Base-by-base conservation (phyloP, 345 rosid genomes). In the Brassica rapa region DNA sequence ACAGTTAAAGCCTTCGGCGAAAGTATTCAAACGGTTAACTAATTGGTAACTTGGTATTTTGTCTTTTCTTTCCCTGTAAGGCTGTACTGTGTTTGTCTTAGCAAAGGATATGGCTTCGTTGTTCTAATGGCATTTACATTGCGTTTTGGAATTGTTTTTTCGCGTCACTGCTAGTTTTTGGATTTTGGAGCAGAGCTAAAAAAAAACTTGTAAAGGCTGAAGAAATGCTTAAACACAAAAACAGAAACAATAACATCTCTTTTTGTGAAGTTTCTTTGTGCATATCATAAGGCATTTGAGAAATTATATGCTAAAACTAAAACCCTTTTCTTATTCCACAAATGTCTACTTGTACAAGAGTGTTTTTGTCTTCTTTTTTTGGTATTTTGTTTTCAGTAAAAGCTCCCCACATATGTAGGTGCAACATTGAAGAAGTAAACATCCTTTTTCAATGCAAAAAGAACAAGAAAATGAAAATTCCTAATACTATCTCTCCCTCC, bases 401-500 rank as follows among this genome's bases (percentile, higher is more conserved):
- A 4, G 30, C 30, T 27, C 30, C 29, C 4, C 3, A 27, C 29
- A 27, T 27, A 27, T 27, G 29, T 27, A 14, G 33, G 8, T 57
- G 70, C 64, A 80, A 75, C 72, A 32, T 41, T 53, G 73, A 70
- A 70, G 61, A 59, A 16, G 71, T 41, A 68, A 51, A 35, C 27
- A 68, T 32, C 25, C 46, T 6, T 35, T 49, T 73, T 19, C 74
- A 68, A 73, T 15, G 62, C 83, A 70, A 75, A 80, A 66, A 64
- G 1, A 30, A 27, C 3, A 27, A 27, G 29, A 27, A 27, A 27
- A 27, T 27, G 4, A 27, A 27, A 27, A 27, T 27, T 27, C 2
- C 35, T 64, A 25, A 14, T 8, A 43, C 37, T 53, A 3, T 65
- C 11, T 63, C 32, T 64, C 19, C 53, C 51, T 23, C 29, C 57